Base-by-base conservation (phyloP, 1,284 basidiomycete species). In the Mycena sp. region DNA sequence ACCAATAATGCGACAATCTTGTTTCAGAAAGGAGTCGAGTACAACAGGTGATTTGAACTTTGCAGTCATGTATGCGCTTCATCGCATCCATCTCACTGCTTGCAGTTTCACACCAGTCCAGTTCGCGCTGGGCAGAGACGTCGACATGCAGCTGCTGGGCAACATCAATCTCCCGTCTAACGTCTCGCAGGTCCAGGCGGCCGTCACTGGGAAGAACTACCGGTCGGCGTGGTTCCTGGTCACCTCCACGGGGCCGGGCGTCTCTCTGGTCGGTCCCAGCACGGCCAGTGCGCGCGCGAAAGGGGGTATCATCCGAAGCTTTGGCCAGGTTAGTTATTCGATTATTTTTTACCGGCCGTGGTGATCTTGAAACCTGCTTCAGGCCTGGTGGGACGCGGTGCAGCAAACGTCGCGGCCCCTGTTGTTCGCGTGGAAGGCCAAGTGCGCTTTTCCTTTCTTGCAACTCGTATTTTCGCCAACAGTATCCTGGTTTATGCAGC, bases 1-100 rank as follows among this genome's bases (percentile, higher is more conserved):
- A 57, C 41, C 9, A 50, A 52, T 14, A 65, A 65, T 30, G 64
- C 64, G 1, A 65, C 64, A 5, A 65, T 65, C n/a, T 45, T 65
- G 14, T 65, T 65, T 37, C n/a, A 19, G 10, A 6, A 40, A 5
- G 64, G 64, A 6, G 50, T 58, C 14, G 59, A 65, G 28, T 65
- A 65, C 30, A 65, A 65, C 30, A 50, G 52, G 63, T 64, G 21
- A 10, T 25, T 9, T 17, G 2, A 9, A 4, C 30, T 19, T n/a
- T 46, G 6, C 2, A 16, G 25, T 32, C 23, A 7, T 17, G 17
- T 23, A 4, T 23, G 28, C 1, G 21, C 32, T 37, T 14, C 12
- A 14, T 48, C 17, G 28, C 28, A 17, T 30, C 26, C 21, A 9
- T 35, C 32, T 35, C 3, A 12, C 6, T 2, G n/a, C n/a, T 21